A percentile compares a stretch with the other conserved stretches of the same genome.
Evolutionary conservation across 371 early-diverging fungal genomes (phyloP).

Genomic region (Mucor velutinosus): DNA sequence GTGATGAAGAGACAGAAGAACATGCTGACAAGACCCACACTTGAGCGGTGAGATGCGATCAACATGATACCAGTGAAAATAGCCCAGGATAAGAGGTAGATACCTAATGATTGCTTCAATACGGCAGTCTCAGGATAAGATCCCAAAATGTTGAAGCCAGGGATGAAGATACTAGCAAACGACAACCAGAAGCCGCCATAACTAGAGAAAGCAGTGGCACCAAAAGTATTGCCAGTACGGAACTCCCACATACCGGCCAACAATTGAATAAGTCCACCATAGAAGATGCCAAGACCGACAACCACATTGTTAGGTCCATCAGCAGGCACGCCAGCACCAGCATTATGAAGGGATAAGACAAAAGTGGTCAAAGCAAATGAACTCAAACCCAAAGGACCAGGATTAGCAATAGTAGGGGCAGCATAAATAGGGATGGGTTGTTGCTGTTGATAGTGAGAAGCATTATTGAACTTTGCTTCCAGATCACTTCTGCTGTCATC

Average conservation of each 20-base stretch:
- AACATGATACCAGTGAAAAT: conserved; percentile 70
- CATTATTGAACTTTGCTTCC: conserved; percentile 13
- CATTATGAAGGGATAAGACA: conserved; percentile 65
- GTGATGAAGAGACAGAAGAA: conserved; percentile 69
- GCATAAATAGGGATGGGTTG: conserved; percentile 21
- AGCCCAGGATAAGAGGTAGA: conserved; percentile 70
- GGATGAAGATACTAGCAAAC: conserved; percentile 64
- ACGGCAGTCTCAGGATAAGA: conserved; percentile 47
- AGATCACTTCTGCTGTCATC: conserved; percentile 1
- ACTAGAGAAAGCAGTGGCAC: conserved; percentile 80
- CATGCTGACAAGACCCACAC: conserved; percentile 59
- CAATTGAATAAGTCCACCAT: conserved; percentile 74
- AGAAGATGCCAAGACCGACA: conserved; percentile 69
- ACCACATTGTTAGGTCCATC: conserved; percentile 56
- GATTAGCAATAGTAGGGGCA: conserved; percentile 56
- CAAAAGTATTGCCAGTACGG: conserved; percentile 76
- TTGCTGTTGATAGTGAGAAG: not conserved
- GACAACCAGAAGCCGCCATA: conserved; percentile 84
- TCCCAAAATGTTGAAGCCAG: conserved; percentile 53
- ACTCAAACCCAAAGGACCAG: conserved; percentile 72
- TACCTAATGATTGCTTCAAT: conserved; percentile 64
- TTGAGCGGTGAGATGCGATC: conserved; percentile 67
- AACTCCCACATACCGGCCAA: conserved; percentile 89
- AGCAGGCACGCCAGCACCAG: conserved; percentile 63
- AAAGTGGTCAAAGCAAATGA: conserved; percentile 76